Base-by-base conservation (phyloP, 768 basidiomycete species). In the Wakefieldia striispora region DNA sequence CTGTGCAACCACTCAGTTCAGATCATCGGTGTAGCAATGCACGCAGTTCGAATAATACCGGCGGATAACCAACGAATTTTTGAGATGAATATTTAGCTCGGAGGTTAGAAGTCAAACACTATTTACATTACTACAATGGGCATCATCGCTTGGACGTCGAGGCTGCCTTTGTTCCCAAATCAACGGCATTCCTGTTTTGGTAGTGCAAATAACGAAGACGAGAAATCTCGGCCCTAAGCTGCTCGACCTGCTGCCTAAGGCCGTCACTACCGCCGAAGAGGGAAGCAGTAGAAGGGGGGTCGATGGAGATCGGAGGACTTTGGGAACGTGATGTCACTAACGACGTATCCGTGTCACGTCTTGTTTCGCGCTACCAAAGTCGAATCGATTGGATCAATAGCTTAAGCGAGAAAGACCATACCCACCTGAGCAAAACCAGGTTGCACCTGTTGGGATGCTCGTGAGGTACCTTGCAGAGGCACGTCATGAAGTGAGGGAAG, bases 191-290 rank as follows among this genome's bases (percentile, higher is more conserved):
- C 26, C 10, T 9, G 17, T 17, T 17, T n/a, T 17, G 26, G 27
- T 17, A 4, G 5, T 42, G 46, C 12, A 39, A 2, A 6, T 33
- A 13, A 6, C 55, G 45, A 11, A 57, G 44, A 21, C 47, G 55
- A n/a, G 55, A 54, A 2, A 57, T 47, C n/a, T 52, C 56, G 6
- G n/a, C 44, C 23, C 47, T 44, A 1, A 57, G 40, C 12, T n/a
- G 12, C 3, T 44, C 55, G 8, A 57, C 43, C 16, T 57, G 41
- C 27, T 36, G 31, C 31, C 46, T 2, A 24, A 3, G 2, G 52
- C 23, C 17, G 5, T 41, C 7, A 21, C 31, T 17, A 4, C 33
- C 27, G 16, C 37, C 6, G 1, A 31, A 9, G 21, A 29, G 16
- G n/a, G 37, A 46, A 16, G 26, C 29, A 6, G 45, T 46, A n/a